A percentile compares a stretch with the other conserved stretches of the same genome.
Conservation (phyloP, 176 grass and related monocot genomes). For the Oryza nivara region DNA sequence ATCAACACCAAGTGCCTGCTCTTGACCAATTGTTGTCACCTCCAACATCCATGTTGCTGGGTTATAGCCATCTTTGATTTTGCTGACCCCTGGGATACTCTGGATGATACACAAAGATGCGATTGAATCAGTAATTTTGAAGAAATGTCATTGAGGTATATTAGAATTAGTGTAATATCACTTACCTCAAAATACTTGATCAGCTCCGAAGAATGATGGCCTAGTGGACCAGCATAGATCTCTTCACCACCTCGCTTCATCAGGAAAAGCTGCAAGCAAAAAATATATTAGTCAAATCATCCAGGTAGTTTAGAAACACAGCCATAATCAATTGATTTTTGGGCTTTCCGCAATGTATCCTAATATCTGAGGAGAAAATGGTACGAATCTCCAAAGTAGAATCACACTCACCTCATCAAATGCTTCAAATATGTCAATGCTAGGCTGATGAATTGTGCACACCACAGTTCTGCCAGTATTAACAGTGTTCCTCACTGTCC, state of each 20-base stretch:
- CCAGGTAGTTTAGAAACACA: background rate
- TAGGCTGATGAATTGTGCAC: slow-evolving; percentile 95
- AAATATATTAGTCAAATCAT: slow-evolving; percentile 23
- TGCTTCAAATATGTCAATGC: slow-evolving; percentile 98
- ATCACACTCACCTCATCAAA: slow-evolving; percentile 76
- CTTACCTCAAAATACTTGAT: slow-evolving; percentile 90
- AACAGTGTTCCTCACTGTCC: slow-evolving; percentile 86
- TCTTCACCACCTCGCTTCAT: slow-evolving; percentile 93
- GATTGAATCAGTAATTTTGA: slow-evolving; percentile 11
- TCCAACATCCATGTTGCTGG: slow-evolving; percentile 98
- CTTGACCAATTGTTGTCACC: slow-evolving; percentile 61
- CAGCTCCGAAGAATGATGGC: slow-evolving; percentile 67
- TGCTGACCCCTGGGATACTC: slow-evolving; percentile 61
- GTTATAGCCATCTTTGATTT: slow-evolving; percentile 93
- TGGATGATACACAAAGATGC: slow-evolving; percentile 36
- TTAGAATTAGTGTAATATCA: slow-evolving; percentile 14
- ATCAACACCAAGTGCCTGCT: slow-evolving; percentile 62
- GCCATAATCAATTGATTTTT: background rate
- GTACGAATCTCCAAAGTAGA: background rate
- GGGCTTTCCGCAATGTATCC: background rate
- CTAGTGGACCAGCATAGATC: slow-evolving; percentile 88
- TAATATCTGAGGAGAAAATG: background rate
- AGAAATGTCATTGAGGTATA: background rate
- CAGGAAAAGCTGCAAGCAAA: slow-evolving; percentile 71
- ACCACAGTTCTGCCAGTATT: slow-evolving; percentile 89